Base-by-base conservation (phyloP, 768 basidiomycete genomes). In the Mycena maculata region DNA sequence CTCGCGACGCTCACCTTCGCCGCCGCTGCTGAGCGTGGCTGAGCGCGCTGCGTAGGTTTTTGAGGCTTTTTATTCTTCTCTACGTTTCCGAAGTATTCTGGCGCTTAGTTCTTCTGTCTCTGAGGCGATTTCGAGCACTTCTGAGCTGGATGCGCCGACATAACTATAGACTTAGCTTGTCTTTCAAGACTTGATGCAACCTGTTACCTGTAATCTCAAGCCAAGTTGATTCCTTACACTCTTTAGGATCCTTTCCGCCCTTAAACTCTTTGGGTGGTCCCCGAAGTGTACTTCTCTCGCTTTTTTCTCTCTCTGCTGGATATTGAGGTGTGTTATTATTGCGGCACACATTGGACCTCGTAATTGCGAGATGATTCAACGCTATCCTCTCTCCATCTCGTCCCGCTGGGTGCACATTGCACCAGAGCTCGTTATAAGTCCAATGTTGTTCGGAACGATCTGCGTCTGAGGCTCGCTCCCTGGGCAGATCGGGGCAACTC, bases 361-460 rank as follows among this genome's bases (percentile, higher is more conserved):
- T n/a, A n/a, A n/a, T n/a, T n/a, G n/a, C n/a, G n/a, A n/a, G n/a
- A n/a, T n/a, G 11, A 25, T n/a, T n/a, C n/a, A n/a, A n/a, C n/a
- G n/a, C n/a, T n/a, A n/a, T n/a, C n/a, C n/a, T n/a, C n/a, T n/a
- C n/a, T n/a, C n/a, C n/a, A n/a, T n/a, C n/a, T n/a, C n/a, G n/a
- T 48, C 30, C 42, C 25, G 59, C 59, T 52, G 48, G 59, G 59
- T 41, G n/a, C n/a, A n/a, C n/a, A n/a, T n/a, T n/a, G n/a, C n/a
- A n/a, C n/a, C n/a, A n/a, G n/a, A n/a, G n/a, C n/a, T n/a, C n/a
- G n/a, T n/a, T n/a, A n/a, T n/a, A n/a, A n/a, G n/a, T n/a, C n/a
- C n/a, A n/a, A n/a, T n/a, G n/a, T n/a, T n/a, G n/a, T n/a, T n/a
- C n/a, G n/a, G n/a, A n/a, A n/a, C n/a, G n/a, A n/a, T n/a, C n/a